A percentile compares a stretch with the other conserved stretches of the same genome.
These are phyloP conservation scores for Phytophthora nicotianae DNA, from an alignment of 352 stramenopile species.

Conservation along the genomic window DNA sequence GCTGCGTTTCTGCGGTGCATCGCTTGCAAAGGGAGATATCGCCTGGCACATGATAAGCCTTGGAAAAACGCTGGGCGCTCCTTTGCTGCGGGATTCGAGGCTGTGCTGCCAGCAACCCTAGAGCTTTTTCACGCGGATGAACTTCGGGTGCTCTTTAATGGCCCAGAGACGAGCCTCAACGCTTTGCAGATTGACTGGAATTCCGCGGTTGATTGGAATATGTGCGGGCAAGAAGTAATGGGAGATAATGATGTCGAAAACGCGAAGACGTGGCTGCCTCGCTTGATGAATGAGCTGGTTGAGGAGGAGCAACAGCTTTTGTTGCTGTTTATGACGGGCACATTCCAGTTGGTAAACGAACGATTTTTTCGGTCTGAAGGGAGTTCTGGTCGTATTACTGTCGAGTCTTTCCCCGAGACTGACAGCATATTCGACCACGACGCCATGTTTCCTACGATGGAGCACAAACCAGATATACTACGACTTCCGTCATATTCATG, in stretches of 20 bases:
- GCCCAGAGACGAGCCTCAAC: constrained; percentile 33
- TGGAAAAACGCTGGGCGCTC: constrained; percentile 33
- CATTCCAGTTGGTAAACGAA: constrained; percentile 49
- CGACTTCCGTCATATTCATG: constrained; percentile 56
- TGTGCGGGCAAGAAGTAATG: constrained; percentile 17
- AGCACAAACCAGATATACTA: constrained; percentile 42
- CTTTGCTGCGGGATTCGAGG: constrained; percentile 63
- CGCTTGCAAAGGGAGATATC: constrained; percentile 33
- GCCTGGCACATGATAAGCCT: constrained; percentile 19
- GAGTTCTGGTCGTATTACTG: constrained; percentile 20
- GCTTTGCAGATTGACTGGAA: constrained; percentile 50
- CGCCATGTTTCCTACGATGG: constrained; percentile 45
- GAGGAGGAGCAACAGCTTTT: constrained; percentile 66
- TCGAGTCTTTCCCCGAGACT: constrained; percentile 20
- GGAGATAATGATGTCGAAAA: constrained; percentile 15
- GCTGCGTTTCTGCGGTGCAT: constrained; percentile 54
- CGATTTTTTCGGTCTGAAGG: constrained; percentile 44
- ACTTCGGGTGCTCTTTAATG: constrained; percentile 63
- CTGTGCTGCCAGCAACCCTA: constrained; percentile 57
- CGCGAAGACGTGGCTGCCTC: constrained; percentile 47
- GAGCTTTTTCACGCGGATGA: constrained; percentile 54
- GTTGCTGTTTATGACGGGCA: constrained; percentile 57
- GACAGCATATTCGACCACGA: constrained; percentile 28
- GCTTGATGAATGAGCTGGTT: constrained; percentile 58
- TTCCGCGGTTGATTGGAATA: constrained; percentile 41